Evolutionary conservation across 2,329 filamentous ascomycete genomes (phyloP), one percentile per base, ranked within the genome.

Genomic region (Fusarium lyarnte): DNA sequence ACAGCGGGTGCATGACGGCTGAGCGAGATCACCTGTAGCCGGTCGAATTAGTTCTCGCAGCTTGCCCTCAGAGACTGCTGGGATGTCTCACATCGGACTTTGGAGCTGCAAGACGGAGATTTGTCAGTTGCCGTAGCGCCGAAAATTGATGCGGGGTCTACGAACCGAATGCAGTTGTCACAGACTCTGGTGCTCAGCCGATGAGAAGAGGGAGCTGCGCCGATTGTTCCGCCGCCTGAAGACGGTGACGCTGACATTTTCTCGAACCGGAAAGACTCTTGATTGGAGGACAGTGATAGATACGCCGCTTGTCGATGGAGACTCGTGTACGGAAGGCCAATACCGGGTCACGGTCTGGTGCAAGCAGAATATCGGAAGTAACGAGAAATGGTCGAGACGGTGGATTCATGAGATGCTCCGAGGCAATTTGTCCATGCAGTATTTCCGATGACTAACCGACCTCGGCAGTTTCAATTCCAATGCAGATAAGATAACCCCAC

Each of bases 401-500:
- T 21, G 47, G 47, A 16, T 25, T 52, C 23, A 21, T 6, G 3
- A 52, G 31, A 36, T 52, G 12, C 47, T 25, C 31, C 47, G 47
- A 25, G n/a, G 17, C n/a, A 21, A 8, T 36, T 27, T 27, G 21
- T 14, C 6, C n/a, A 33, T 16, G 21, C 3, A 36, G 11, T 36
- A 35, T 16, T 35, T 52, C 47, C 31, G 47, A 52, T 52, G 31
- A 52, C 31, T 52, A 52, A 52, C 47, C 47, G 23, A 16, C 47
- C 47, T 52, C 31, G 31, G 31, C 23, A 36, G 8, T 51, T 16
- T 10, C 17, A 11, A 2, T 25, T 25, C 25, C 25, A 25, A 25
- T 35, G 17, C 12, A 27, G 23, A 17, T 21, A 36, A 21, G 3
- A 17, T 25, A 36, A 21, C 4, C n/a, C 47, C 12, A 5, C 47